phyloP scores from a whole-genome alignment of 2,329 filamentous ascomycete genomes.

The Hirsutella minnesotensis region DNA sequence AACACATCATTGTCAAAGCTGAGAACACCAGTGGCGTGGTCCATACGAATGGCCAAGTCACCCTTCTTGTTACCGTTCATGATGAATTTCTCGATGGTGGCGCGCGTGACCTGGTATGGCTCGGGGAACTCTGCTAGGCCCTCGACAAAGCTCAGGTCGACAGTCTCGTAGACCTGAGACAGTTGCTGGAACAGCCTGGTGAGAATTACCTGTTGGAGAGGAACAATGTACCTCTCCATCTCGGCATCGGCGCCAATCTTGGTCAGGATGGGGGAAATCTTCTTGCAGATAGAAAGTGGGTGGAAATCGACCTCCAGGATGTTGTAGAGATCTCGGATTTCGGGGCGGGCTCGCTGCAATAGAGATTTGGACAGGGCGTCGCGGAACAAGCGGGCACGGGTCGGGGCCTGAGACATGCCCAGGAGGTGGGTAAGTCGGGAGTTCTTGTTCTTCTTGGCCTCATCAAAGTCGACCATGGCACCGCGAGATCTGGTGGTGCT shows the following conservation, averaged over 20 bases:
- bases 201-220: slow-evolving; percentile 95
- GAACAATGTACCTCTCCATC: slow-evolving; percentile 94
- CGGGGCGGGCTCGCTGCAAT: slow-evolving; percentile 80
- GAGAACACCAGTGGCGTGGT: slow-evolving; percentile 87
- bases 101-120: slow-evolving; percentile 81
- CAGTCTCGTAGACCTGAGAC: slow-evolving; percentile 97
- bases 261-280: slow-evolving; percentile 90
- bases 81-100: slow-evolving; percentile 98
- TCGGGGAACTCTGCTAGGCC: slow-evolving; percentile 91
- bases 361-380: slow-evolving; percentile 93
- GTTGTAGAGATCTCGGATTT: slow-evolving; percentile 95
- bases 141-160: slow-evolving; percentile 87
- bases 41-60: slow-evolving; percentile 88
- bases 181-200: slow-evolving; percentile 98
- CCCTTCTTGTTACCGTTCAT: slow-evolving; percentile 99
- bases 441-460: slow-evolving; percentile 98
- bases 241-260: slow-evolving; percentile 89
- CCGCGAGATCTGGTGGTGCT: slow-evolving; percentile 94
- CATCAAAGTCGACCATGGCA: slow-evolving; percentile 91
- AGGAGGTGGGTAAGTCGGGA: slow-evolving; percentile 90
- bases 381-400: slow-evolving; percentile 83
- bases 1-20: slow-evolving; percentile 98
- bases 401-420: slow-evolving; percentile 83
- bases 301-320: slow-evolving; percentile 99
- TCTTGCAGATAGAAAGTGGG: slow-evolving; percentile 95